Percentiles rank a stretch among this genome's conserved stretches.
phyloP scores from a whole-genome alignment of 1,284 basidiomycete genomes.

The Psilocybe mexicana region DNA sequence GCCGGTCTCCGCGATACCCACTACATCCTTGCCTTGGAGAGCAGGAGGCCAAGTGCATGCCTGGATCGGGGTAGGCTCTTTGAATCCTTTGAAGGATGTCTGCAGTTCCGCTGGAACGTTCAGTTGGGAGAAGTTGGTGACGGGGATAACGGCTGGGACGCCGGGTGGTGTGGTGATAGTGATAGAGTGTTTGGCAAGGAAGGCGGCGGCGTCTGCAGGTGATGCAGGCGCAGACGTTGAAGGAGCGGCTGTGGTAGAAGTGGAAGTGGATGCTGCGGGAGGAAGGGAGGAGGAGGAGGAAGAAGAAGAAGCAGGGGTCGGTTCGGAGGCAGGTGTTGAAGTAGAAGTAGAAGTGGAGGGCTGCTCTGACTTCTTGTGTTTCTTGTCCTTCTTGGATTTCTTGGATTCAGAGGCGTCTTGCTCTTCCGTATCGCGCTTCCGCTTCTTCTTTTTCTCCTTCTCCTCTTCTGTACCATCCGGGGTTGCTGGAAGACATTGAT shows the following conservation, averaged over 20 bases:
- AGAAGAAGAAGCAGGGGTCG: background rate
- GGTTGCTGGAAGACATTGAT: too few relatives aligned
- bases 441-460: conserved; percentile 33
- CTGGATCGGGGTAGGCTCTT: conserved; percentile 94
- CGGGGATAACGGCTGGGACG: conserved; percentile 57
- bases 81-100: conserved; percentile 68
- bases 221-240: conserved; percentile 19
- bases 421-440: conserved; percentile 27
- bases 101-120: conserved; percentile 66
- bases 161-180: conserved; percentile 62
- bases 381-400: conserved; percentile 31
- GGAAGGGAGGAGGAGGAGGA: conserved; percentile 16
- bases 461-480: background rate
- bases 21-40: conserved; percentile 81
- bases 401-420: conserved; percentile 19
- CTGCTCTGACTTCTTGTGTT: conserved; percentile 25
- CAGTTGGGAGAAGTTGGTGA: conserved; percentile 78
- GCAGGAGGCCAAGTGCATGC: conserved; percentile 94
- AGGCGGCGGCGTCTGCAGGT: conserved; percentile 53
- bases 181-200: conserved; percentile 73
- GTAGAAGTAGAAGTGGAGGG: conserved; percentile 15
- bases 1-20: conserved; percentile 98
- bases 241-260: conserved; percentile 1
- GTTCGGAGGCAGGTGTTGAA: conserved; percentile 16
- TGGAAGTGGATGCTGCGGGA: conserved; percentile 9